Percentiles rank a stretch among this genome's conserved stretches.
phyloP scores from a whole-genome alignment of 345 rosid species.

The Populus tremula region DNA sequence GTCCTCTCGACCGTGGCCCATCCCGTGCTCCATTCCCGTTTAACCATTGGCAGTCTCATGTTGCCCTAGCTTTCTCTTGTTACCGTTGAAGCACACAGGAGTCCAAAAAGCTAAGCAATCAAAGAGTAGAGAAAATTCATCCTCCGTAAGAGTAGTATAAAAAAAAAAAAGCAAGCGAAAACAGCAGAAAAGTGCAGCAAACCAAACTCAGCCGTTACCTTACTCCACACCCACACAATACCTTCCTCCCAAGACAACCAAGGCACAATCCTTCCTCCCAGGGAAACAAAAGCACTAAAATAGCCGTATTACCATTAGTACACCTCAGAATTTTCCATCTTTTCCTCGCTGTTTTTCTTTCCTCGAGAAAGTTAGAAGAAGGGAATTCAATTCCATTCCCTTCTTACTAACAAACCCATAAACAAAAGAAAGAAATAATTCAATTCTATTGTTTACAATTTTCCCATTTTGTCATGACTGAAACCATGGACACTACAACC shows the following conservation, averaged over 20 bases:
- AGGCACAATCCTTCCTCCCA: constrained; percentile 28
- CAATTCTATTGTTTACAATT: background rate
- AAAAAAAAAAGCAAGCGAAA: background rate
- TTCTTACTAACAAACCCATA: background rate
- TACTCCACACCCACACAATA: constrained; percentile 14
- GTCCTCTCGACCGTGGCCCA: background rate
- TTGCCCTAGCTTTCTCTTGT: constrained; percentile 14
- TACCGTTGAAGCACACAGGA: constrained; percentile 43
- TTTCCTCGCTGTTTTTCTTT: constrained; percentile 2
- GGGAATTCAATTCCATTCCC: constrained; percentile 1
- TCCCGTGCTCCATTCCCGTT: background rate
- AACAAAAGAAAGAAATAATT: background rate
- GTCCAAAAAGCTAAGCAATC: background rate
- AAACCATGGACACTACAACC: constrained; percentile 38
- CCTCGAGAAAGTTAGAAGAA: background rate
- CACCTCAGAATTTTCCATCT: background rate
- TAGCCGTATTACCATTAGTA: background rate
- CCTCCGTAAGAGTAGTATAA: background rate
- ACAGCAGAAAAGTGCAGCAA: constrained; percentile 7
- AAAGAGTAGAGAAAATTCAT: background rate
- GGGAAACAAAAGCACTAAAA: background rate
- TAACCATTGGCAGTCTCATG: background rate
- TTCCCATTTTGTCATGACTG: constrained; percentile 29
- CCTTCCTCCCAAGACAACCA: constrained; percentile 69
- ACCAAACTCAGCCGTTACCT: background rate